Evolutionary conservation across 1,284 basidiomycete species (phyloP), one percentile per base, ranked within the genome.

Genomic region (Neolentinus lepideus): DNA sequence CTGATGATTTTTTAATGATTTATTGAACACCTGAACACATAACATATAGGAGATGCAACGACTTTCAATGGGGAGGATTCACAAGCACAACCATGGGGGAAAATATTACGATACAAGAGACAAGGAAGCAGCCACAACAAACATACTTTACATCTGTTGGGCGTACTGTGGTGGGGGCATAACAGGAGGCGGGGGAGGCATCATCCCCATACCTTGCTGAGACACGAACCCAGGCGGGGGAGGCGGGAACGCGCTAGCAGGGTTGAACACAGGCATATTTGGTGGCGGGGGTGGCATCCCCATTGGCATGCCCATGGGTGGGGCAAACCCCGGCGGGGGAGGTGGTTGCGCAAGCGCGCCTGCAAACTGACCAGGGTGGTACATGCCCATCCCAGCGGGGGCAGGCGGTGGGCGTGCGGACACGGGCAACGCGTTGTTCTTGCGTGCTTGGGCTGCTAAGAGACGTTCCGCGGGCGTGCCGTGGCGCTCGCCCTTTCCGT

Each of bases 401-500:
- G 84, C 84, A 3, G 86, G 79, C 3, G 88, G 77, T 14, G 80
- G 88, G 0, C 88, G 82, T 11, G 85, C 79, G 35, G 77, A 76
- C 53, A 83, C 80, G 2, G 92, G 92, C 1, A 94, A 75, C 1
- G 91, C 91, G 61, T 94, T 94, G 71, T 96, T 94, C 71, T 96
- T 96, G 63, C 94, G 84, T 38, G 97, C 96, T 71, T 98, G 94
- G 1, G 92, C 87, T 1, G 96, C 94, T 61, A 99, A 83, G 48
- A 98, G 80, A 58, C 96, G 87, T 73, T 99, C 96, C 1, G 97
- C 95, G 21, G 90, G 79, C 2, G 95, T 97, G 35, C 96, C 97
- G 66, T 99, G 97, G 16, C 95, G 83, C 71, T 99, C 96, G 58
- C 95, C 94, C 70, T 98, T 98, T 55, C 92, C 93, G 65, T 99